Evolutionary conservation across 441 rosid genomes (phyloP).

Genomic region (Adansonia gregorii): DNA sequence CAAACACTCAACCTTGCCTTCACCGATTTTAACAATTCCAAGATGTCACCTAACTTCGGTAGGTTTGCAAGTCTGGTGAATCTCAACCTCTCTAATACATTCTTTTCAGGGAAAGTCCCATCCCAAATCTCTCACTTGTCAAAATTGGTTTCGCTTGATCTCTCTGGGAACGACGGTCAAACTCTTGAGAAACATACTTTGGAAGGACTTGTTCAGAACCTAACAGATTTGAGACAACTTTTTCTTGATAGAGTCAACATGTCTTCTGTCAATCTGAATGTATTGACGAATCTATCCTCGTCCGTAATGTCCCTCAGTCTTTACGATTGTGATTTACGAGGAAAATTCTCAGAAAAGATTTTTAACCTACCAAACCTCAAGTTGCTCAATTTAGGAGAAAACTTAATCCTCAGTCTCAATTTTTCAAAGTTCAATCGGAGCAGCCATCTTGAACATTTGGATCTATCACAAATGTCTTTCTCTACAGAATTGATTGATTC

Average conservation of each 20-base stretch:
- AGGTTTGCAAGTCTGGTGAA: neutral
- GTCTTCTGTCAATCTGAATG: neutral
- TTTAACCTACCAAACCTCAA: conserved; percentile 31
- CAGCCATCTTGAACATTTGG: conserved; percentile 27
- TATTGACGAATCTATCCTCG: conserved; percentile 23
- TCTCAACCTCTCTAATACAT: neutral
- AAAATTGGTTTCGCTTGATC: conserved; percentile 27
- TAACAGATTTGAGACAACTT: conserved; percentile 17
- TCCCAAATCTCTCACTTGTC: conserved; percentile 1
- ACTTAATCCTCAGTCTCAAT: neutral
- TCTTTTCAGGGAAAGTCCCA: neutral
- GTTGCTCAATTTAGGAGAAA: neutral
- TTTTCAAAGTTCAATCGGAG: conserved; percentile 30
- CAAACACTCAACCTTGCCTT: neutral
- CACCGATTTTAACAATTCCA: neutral
- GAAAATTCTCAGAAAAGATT: conserved; percentile 26
- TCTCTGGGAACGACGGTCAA: neutral
- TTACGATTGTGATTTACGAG: neutral
- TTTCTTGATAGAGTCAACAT: conserved; percentile 16
- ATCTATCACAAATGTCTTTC: conserved; percentile 13
- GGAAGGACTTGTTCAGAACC: conserved; percentile 3
- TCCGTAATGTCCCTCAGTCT: conserved; percentile 13
- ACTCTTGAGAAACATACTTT: neutral
- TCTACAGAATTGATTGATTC: neutral
- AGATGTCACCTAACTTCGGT: neutral